A percentile compares a stretch with the other conserved stretches of the same genome.
phyloP scores from a whole-genome alignment of 768 basidiomycete species.

The Holtermanniella nyarrowii region DNA sequence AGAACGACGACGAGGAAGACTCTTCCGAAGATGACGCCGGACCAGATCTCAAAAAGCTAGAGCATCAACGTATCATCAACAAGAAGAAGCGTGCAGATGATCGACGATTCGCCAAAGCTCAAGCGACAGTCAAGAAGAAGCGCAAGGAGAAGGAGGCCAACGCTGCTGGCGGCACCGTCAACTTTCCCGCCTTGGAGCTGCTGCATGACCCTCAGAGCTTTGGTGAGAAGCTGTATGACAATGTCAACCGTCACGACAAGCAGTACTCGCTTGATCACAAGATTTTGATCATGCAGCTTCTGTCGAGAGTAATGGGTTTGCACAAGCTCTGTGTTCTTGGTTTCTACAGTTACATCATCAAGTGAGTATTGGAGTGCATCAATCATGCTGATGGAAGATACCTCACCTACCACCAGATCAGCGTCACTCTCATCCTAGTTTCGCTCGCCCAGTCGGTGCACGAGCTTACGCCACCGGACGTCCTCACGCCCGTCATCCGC shows the following conservation, averaged over 20 bases:
- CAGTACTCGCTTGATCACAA: constrained; percentile 96
- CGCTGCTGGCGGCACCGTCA: constrained; percentile 44
- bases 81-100: constrained; percentile 80
- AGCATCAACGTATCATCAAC: constrained; percentile 82
- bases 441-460: constrained; percentile 90
- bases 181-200: constrained; percentile 86
- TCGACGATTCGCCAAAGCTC: constrained; percentile 62
- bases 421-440: constrained; percentile 84
- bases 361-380: constrained; percentile 23
- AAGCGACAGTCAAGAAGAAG: constrained; percentile 46
- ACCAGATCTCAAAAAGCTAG: constrained; percentile 60
- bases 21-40: constrained; percentile 62
- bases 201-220: constrained; percentile 93
- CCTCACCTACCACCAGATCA: constrained; percentile 80
- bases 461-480: constrained; percentile 89
- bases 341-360: constrained; percentile 89
- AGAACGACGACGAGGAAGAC: constrained; percentile 55
- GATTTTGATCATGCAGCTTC: constrained; percentile 90
- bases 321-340: constrained; percentile 88
- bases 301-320: constrained; percentile 81
- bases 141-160: constrained; percentile 37
- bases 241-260: constrained; percentile 74
- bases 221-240: constrained; percentile 82
- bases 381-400: constrained; percentile 50
- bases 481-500: constrained; percentile 70